A percentile compares a stretch with the other conserved stretches of the same genome.
Evolutionary conservation across 1,139 yeast species (phyloP).

Genomic region (Wickerhamiella pararugosa): DNA sequence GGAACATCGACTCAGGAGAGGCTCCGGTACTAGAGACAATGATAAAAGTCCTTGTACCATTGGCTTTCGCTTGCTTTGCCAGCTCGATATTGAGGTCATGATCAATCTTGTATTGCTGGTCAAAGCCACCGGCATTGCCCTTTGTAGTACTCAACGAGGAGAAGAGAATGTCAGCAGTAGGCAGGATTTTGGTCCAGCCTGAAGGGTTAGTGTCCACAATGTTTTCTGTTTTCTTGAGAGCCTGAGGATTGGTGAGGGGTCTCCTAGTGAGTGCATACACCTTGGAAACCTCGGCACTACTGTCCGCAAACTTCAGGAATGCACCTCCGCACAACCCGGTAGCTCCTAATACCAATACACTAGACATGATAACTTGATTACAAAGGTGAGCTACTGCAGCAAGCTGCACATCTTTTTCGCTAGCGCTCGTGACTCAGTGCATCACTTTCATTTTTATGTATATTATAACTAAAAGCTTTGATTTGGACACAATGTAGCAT

Average conservation of each 20-base stretch:
- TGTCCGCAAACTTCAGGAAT: constrained; percentile 7
- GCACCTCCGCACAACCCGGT: constrained; percentile 14
- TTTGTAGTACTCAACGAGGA: constrained; percentile 67
- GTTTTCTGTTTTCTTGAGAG: constrained; percentile 1
- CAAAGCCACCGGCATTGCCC: constrained; percentile 53
- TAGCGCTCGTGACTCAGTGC: constrained; percentile 4
- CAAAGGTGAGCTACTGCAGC: constrained; percentile 8
- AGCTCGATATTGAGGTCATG: constrained; percentile 48
- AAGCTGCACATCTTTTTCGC: neutral
- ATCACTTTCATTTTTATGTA: constrained; percentile 1
- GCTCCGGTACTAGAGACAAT: constrained; percentile 53
- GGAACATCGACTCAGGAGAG: constrained; percentile 34
- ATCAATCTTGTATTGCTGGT: constrained; percentile 51
- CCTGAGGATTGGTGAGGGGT: neutral
- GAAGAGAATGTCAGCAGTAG: constrained; percentile 27
- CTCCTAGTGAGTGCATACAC: constrained; percentile 11
- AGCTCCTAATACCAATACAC: constrained; percentile 12
- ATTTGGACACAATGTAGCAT: no score
- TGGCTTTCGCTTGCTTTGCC: constrained; percentile 55
- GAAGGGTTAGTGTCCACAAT: constrained; percentile 7
- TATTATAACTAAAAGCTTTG: no score
- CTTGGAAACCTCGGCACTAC: constrained; percentile 3
- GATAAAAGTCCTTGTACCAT: constrained; percentile 49
- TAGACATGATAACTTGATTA: constrained; percentile 10
- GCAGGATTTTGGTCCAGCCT: constrained; percentile 10